These are phyloP conservation scores for Brassica balearica DNA, from an alignment of 441 rosid species.

Conservation along the genomic window DNA sequence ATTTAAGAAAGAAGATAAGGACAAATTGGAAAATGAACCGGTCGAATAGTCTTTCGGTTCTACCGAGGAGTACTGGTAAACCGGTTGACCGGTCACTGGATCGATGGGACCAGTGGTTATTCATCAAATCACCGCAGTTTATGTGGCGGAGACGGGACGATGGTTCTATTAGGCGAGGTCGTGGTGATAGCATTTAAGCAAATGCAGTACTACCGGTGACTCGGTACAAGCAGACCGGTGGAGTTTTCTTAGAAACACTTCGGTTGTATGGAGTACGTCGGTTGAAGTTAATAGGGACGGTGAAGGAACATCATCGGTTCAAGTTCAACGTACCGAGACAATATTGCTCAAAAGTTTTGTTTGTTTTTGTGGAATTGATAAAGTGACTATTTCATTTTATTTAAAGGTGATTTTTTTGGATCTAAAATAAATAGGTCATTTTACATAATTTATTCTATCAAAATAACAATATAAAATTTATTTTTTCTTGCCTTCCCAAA, in stretches of 20 bases:
- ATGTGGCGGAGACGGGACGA: slow-evolving; percentile 43
- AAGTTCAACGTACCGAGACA: slow-evolving; percentile 13
- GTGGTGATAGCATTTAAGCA: not conserved
- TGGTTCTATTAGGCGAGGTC: slow-evolving; percentile 6
- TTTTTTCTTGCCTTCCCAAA: too few relatives aligned
- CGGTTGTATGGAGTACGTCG: slow-evolving; percentile 33
- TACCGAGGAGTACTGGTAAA: slow-evolving; percentile 62
- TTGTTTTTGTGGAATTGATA: too few relatives aligned
- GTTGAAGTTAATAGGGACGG: slow-evolving; percentile 17
- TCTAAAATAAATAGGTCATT: too few relatives aligned
- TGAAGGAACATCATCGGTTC: slow-evolving; percentile 38
- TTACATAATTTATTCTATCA: too few relatives aligned
- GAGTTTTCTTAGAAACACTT: slow-evolving; percentile 42
- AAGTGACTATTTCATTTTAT: too few relatives aligned
- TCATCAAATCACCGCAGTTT: slow-evolving; percentile 39
- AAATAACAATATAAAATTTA: too few relatives aligned
- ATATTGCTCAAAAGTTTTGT: too few relatives aligned
- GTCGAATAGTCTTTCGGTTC: slow-evolving; percentile 55
- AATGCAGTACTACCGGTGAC: slow-evolving; percentile 33
- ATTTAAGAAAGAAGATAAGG: slow-evolving; percentile 65
- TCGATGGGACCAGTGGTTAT: slow-evolving; percentile 41
- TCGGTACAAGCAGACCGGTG: slow-evolving; percentile 45
- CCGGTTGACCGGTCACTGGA: slow-evolving; percentile 28
- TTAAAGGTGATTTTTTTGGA: too few relatives aligned
- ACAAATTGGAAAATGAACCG: slow-evolving; percentile 63